phyloP scores from a whole-genome alignment of 2,329 filamentous ascomycete species.

The Diplodia corticola region DNA sequence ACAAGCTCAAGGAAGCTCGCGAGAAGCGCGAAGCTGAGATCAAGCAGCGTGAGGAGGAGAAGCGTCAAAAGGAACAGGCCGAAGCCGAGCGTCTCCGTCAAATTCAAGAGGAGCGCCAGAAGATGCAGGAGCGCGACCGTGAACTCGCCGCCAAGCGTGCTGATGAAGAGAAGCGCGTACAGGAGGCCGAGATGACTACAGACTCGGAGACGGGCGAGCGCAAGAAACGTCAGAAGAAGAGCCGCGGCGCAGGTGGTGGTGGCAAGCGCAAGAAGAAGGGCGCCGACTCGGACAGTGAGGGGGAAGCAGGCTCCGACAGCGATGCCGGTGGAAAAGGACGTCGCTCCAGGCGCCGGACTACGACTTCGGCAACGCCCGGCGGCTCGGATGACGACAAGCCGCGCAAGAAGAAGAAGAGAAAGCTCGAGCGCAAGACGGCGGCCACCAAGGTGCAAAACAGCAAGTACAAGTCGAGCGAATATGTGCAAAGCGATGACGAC shows the following conservation, averaged over 20 bases:
- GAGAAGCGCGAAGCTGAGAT: slow-evolving; percentile 79
- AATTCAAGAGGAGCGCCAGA: slow-evolving; percentile 81
- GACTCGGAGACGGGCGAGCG: slow-evolving; percentile 73
- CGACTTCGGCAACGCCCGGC: slow-evolving; percentile 41
- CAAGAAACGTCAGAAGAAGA: slow-evolving; percentile 65
- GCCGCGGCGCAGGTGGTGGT: slow-evolving; percentile 44
- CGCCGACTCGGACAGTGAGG: slow-evolving; percentile 48
- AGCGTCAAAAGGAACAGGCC: slow-evolving; percentile 64
- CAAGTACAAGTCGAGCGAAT: slow-evolving; percentile 86
- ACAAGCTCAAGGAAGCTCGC: slow-evolving; percentile 79
- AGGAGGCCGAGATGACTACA: slow-evolving; percentile 67
- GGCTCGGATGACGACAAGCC: slow-evolving; percentile 60
- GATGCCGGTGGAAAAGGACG: slow-evolving; percentile 39
- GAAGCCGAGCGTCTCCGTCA: slow-evolving; percentile 75
- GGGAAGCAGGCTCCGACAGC: slow-evolving; percentile 41
- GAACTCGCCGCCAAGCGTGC: slow-evolving; percentile 68
- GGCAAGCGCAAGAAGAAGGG: slow-evolving; percentile 63
- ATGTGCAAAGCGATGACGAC: slow-evolving; percentile 74
- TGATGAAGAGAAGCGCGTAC: slow-evolving; percentile 66
- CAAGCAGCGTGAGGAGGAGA: slow-evolving; percentile 73
- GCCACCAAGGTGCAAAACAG: slow-evolving; percentile 35
- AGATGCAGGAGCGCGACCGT: slow-evolving; percentile 73
- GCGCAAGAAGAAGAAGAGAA: slow-evolving; percentile 61
- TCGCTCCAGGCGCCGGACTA: slow-evolving; percentile 39
- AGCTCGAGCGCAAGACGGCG: slow-evolving; percentile 54